phyloP scores from a whole-genome alignment of 768 basidiomycete species.

The Lentinula edodes region DNA sequence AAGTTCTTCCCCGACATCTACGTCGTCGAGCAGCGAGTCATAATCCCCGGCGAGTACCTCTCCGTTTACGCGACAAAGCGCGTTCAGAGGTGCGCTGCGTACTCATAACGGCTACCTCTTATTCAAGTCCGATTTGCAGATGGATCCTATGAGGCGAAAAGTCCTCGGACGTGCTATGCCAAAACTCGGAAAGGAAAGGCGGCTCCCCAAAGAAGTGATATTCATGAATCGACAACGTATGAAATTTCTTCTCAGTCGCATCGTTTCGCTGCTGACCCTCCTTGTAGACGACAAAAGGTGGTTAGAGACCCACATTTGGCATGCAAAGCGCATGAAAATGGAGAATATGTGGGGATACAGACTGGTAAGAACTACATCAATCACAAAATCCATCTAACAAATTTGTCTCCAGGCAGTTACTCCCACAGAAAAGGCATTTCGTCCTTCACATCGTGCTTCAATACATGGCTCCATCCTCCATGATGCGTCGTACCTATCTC shows the following conservation, averaged over 20 bases:
- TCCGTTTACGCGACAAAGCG: slow-evolving; percentile 78
- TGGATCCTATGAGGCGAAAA: slow-evolving; percentile 40
- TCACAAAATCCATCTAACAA: not conserved
- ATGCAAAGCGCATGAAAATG: slow-evolving; percentile 97
- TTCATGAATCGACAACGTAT: slow-evolving; percentile 74
- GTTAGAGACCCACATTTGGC: slow-evolving; percentile 97
- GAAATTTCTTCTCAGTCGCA: slow-evolving; percentile 3
- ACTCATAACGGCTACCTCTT: not conserved
- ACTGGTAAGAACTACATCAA: slow-evolving; percentile 43
- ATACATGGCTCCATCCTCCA: slow-evolving; percentile 82
- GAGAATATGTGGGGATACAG: slow-evolving; percentile 88
- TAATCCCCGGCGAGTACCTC: slow-evolving; percentile 85
- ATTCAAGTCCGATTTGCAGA: slow-evolving; percentile 23
- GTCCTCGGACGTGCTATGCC: slow-evolving; percentile 39
- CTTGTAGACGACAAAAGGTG: slow-evolving; percentile 74
- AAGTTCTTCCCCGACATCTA: slow-evolving; percentile 87
- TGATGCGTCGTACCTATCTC: slow-evolving; percentile 81
- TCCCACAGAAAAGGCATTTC: slow-evolving; percentile 89
- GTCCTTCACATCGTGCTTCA: slow-evolving; percentile 88
- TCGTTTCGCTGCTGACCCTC: not conserved
- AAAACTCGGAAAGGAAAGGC: slow-evolving; percentile 59
- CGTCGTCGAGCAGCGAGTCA: slow-evolving; percentile 93
- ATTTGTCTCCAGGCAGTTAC: slow-evolving; percentile 53
- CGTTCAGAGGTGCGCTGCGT: slow-evolving; percentile 60
- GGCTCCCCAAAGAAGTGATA: slow-evolving; percentile 49